A percentile compares a stretch with the other conserved stretches of the same genome.
Conservation (phyloP, 2,329 filamentous ascomycete species). For the Cytospora schulzeri region DNA sequence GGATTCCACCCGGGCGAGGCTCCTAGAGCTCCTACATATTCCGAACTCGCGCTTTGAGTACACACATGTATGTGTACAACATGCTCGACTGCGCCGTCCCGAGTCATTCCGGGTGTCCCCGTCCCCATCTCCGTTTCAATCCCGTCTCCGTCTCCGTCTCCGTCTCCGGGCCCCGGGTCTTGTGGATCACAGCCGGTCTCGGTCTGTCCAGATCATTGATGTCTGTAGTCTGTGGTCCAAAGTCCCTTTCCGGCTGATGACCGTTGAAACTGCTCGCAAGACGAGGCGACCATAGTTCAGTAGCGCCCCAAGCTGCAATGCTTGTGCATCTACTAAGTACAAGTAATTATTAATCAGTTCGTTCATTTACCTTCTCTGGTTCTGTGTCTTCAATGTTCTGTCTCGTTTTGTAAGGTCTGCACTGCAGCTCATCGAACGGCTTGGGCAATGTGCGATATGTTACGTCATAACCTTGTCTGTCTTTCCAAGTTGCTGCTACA, state of each 20-base stretch:
- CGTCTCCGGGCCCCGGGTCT: neutral
- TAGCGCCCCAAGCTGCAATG: too few relatives aligned
- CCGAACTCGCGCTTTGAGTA: neutral
- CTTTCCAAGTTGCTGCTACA: neutral
- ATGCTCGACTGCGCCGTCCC: neutral
- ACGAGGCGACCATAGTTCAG: neutral
- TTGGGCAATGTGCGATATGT: neutral
- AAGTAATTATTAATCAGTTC: too few relatives aligned
- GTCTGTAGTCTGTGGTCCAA: neutral
- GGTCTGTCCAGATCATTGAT: too few relatives aligned
- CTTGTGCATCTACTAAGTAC: too few relatives aligned
- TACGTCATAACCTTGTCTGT: slow-evolving; percentile 12
- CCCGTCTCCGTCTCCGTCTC: neutral
- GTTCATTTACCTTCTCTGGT: too few relatives aligned
- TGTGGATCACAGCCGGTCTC: neutral
- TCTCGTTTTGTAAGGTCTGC: neutral
- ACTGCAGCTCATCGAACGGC: neutral
- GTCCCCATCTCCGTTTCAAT: too few relatives aligned
- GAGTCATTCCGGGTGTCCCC: neutral
- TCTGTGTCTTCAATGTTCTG: too few relatives aligned
- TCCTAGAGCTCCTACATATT: slow-evolving; percentile 38
- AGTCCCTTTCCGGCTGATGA: neutral
- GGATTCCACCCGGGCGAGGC: slow-evolving; percentile 35
- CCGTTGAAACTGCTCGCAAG: neutral
- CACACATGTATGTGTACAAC: too few relatives aligned